Evolutionary conservation across 169 alveolate species (phyloP).

Genomic region (Eimeria falciformis): DNA sequence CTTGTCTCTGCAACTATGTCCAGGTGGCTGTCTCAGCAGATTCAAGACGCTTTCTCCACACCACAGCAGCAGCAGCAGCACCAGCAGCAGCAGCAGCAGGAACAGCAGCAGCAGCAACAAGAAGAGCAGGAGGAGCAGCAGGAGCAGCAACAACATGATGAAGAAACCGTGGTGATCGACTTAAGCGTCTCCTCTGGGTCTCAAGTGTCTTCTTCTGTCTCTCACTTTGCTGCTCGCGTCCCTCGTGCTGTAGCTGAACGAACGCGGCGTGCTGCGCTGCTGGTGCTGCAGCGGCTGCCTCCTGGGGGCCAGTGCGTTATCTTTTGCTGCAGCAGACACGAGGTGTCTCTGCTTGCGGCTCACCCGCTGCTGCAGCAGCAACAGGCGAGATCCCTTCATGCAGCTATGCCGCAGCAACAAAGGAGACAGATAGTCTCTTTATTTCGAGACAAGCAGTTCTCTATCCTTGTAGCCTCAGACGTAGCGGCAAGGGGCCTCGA

Average conservation of each 20-base stretch:
- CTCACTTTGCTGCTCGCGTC: slow-evolving; percentile 20
- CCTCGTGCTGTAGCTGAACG: slow-evolving; percentile 32
- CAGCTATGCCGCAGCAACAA: background rate
- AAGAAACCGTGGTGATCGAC: slow-evolving; percentile 11
- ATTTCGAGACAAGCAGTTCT: slow-evolving; percentile 77
- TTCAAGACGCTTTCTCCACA: slow-evolving; percentile 16
- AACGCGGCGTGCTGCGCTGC: slow-evolving; percentile 3
- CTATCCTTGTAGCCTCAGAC: slow-evolving; percentile 92
- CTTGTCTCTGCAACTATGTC: background rate
- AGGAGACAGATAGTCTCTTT: slow-evolving; percentile 15
- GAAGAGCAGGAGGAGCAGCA: background rate
- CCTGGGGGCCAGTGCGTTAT: slow-evolving; percentile 27
- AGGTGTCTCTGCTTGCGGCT: slow-evolving; percentile 36
- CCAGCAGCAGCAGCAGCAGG: background rate
- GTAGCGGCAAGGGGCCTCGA: slow-evolving; percentile 98
- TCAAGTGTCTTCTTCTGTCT: background rate
- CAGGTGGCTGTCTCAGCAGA: background rate
- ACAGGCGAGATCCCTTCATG: slow-evolving; percentile 45
- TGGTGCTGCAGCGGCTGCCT: slow-evolving; percentile 24
- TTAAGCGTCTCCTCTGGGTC: background rate
- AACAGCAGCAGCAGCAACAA: background rate
- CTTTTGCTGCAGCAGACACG: slow-evolving; percentile 81
- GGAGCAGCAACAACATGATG: background rate
- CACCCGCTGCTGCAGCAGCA: slow-evolving; percentile 41
- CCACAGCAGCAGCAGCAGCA: background rate